Conservation (phyloP, 768 basidiomycete genomes). For the Psilocybe azurescens region DNA sequence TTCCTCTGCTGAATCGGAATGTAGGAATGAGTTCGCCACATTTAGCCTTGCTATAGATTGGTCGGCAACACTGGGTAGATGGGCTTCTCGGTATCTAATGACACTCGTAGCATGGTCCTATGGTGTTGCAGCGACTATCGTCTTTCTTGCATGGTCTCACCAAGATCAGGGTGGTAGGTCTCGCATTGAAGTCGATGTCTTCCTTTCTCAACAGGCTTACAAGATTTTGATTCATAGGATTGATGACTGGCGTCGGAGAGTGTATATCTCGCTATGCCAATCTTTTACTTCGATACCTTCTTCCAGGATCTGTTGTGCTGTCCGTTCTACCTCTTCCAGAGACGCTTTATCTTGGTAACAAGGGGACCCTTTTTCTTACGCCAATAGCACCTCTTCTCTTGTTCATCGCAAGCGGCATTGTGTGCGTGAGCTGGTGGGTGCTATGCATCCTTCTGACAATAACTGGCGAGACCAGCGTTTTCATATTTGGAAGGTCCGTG, state of each 20-base stretch:
- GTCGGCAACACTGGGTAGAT: slow-evolving; percentile 71
- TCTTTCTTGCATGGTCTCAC: slow-evolving; percentile 58
- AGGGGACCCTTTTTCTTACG: slow-evolving; percentile 52
- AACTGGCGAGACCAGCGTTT: slow-evolving; percentile 36
- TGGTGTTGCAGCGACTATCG: slow-evolving; percentile 64
- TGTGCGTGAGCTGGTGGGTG: slow-evolving; percentile 63
- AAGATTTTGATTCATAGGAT: slow-evolving; percentile 30
- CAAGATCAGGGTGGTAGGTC: slow-evolving; percentile 35
- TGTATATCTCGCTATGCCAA: slow-evolving; percentile 53
- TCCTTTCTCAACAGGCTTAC: background rate
- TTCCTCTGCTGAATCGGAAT: slow-evolving; percentile 55
- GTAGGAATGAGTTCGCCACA: slow-evolving; percentile 40
- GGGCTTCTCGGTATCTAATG: slow-evolving; percentile 76
- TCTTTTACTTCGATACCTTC: slow-evolving; percentile 43
- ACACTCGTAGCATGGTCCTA: slow-evolving; percentile 75
- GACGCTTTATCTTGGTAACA: slow-evolving; percentile 63
- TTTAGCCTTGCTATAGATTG: slow-evolving; percentile 71
- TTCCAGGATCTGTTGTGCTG: slow-evolving; percentile 46
- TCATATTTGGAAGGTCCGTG: slow-evolving; percentile 43
- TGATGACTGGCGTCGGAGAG: slow-evolving; percentile 51
- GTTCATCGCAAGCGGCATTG: slow-evolving; percentile 67
- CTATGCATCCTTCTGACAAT: slow-evolving; percentile 55
- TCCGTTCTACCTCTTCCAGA: slow-evolving; percentile 64
- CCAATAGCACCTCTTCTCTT: slow-evolving; percentile 62
- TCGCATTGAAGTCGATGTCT: background rate